phyloP scores from a whole-genome alignment of 2,329 filamentous ascomycete species.

The Pyrenophora teres region DNA sequence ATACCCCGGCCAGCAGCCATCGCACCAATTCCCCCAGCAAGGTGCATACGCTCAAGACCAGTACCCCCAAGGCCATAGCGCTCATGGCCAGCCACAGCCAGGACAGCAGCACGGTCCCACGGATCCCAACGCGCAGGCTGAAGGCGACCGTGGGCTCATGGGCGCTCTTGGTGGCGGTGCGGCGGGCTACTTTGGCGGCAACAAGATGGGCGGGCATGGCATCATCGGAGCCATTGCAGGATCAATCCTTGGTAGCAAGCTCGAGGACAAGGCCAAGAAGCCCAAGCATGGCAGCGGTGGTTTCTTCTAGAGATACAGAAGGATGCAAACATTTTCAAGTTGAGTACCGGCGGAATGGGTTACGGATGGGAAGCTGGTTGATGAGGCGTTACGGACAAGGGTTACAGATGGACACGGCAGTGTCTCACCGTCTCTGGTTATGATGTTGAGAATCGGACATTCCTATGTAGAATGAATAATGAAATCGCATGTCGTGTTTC shows the following conservation, averaged over 20 bases:
- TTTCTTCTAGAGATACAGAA: constrained; percentile 12
- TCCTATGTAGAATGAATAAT: constrained; percentile 3
- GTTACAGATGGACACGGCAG: neutral
- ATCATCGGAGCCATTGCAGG: constrained; percentile 63
- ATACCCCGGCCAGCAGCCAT: constrained; percentile 39
- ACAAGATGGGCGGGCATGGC: constrained; percentile 60
- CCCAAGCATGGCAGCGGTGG: constrained; percentile 26
- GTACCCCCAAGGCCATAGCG: constrained; percentile 40
- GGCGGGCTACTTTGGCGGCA: constrained; percentile 61
- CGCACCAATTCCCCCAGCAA: constrained; percentile 50
- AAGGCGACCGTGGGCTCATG: constrained; percentile 62
- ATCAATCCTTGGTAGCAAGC: constrained; percentile 60
- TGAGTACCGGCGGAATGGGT: neutral
- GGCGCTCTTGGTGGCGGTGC: constrained; percentile 62
- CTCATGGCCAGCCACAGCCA: constrained; percentile 41
- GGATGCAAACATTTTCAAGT: neutral
- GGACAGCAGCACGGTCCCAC: constrained; percentile 50
- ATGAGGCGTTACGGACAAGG: constrained; percentile 3
- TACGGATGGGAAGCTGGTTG: neutral
- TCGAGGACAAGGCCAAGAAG: constrained; percentile 60
- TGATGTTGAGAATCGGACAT: neutral
- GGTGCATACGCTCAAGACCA: constrained; percentile 47
- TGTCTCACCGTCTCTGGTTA: neutral
- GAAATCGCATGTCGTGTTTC: neutral
- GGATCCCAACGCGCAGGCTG: constrained; percentile 53